Percentiles rank a stretch among this genome's conserved stretches.
phyloP scores from a whole-genome alignment of 805 yeast genomes.

The Nakazawaea anatomiae region DNA sequence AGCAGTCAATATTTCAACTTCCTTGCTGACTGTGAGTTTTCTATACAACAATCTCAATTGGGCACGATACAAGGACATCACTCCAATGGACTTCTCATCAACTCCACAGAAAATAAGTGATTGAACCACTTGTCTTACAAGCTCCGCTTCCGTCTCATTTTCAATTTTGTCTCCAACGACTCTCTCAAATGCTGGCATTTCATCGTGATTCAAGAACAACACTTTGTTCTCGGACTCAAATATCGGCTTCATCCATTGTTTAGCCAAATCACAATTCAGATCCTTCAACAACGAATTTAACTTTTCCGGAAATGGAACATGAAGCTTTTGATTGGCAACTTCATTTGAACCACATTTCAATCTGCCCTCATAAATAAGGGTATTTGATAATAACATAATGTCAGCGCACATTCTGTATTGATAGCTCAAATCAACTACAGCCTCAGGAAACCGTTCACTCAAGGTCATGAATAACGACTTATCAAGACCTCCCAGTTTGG shows the following conservation, averaged over 20 bases:
- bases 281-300: constrained; percentile 13
- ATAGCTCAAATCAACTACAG: constrained; percentile 69
- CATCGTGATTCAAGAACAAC: constrained; percentile 75
- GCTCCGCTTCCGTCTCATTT: constrained; percentile 65
- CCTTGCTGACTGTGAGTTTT: constrained; percentile 23
- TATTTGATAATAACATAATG: constrained; percentile 78
- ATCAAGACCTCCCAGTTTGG: constrained; percentile 60
- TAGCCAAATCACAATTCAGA: not conserved
- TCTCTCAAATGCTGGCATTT: constrained; percentile 51
- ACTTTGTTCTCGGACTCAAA: constrained; percentile 57
- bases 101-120: constrained; percentile 59
- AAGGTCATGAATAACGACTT: constrained; percentile 71
- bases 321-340: constrained; percentile 56
- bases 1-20: constrained; percentile 81
- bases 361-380: constrained; percentile 67
- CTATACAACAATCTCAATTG: constrained; percentile 53
- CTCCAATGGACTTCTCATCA: constrained; percentile 56
- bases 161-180: constrained; percentile 60
- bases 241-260: constrained; percentile 52
- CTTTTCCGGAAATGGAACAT: constrained; percentile 36
- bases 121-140: constrained; percentile 58
- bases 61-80: constrained; percentile 84
- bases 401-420: constrained; percentile 94
- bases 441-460: constrained; percentile 65
- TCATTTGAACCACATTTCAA: constrained; percentile 66